Conservation (phyloP, 1,284 basidiomycete genomes). For the Prillingera fragicola region DNA sequence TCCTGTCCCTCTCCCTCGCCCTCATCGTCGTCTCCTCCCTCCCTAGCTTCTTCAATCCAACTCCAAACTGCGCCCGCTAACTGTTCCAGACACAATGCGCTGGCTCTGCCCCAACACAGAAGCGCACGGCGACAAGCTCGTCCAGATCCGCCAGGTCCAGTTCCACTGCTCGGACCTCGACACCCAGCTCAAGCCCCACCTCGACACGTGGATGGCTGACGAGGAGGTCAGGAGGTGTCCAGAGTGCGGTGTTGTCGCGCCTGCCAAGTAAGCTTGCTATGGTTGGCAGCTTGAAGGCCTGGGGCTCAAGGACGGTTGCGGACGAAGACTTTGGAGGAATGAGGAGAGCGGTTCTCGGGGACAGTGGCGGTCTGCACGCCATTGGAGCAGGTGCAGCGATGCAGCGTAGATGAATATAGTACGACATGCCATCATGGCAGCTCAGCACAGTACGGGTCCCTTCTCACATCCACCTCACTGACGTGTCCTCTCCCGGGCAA, state of each 20-base stretch:
- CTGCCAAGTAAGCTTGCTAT: slow-evolving; percentile 24
- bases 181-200: slow-evolving; percentile 87
- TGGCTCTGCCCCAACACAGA: slow-evolving; percentile 81
- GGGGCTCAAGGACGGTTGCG: too few relatives aligned
- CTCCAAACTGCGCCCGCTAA: neutral
- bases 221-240: slow-evolving; percentile 63
- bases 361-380: too few relatives aligned
- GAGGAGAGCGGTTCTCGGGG: too few relatives aligned
- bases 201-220: slow-evolving; percentile 65
- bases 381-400: too few relatives aligned
- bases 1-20: neutral
- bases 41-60: neutral
- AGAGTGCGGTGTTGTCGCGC: slow-evolving; percentile 63
- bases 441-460: too few relatives aligned
- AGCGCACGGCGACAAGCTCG: slow-evolving; percentile 60
- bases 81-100: slow-evolving; percentile 67
- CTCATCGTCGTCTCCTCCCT: neutral
- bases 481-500: too few relatives aligned
- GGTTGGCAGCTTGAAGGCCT: too few relatives aligned
- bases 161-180: slow-evolving; percentile 91
- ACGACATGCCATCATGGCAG: too few relatives aligned
- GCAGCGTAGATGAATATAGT: neutral
- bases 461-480: too few relatives aligned
- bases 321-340: too few relatives aligned
- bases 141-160: slow-evolving; percentile 75